Evolutionary conservation across 441 rosid species (phyloP).

Genomic region (Euphorbia corollata): DNA sequence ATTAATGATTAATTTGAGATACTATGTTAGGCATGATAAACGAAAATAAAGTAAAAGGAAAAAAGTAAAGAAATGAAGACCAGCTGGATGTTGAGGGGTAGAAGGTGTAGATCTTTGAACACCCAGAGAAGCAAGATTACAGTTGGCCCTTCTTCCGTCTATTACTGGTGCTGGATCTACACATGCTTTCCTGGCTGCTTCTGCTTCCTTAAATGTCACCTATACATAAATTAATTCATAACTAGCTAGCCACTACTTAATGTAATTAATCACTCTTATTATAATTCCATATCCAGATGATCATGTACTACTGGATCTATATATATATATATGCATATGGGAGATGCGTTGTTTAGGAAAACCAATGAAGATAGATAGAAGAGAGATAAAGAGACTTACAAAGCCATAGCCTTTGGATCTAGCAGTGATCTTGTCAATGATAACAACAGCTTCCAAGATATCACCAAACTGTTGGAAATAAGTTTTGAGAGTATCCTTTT

Average conservation of each 20-base stretch:
- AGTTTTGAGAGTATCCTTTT: slow-evolving; percentile 19
- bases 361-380: too few species aligned
- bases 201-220: slow-evolving; percentile 84
- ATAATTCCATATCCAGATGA: too few species aligned
- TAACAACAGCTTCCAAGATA: slow-evolving; percentile 24
- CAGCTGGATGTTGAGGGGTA: slow-evolving; percentile 41
- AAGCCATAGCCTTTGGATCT: slow-evolving; percentile 28
- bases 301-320: too few species aligned
- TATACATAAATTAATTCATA: slow-evolving; percentile 5
- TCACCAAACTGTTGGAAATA: slow-evolving; percentile 23
- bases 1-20: too few species aligned
- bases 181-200: slow-evolving; percentile 76
- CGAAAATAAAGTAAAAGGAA: not conserved
- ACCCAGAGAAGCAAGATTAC: slow-evolving; percentile 81
- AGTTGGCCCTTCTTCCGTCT: slow-evolving; percentile 77
- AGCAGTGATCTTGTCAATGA: slow-evolving; percentile 21
- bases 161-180: slow-evolving; percentile 74
- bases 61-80: not conserved
- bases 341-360: not conserved
- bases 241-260: not conserved
- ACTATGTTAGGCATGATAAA: not conserved
- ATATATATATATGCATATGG: too few species aligned
- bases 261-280: too few species aligned
- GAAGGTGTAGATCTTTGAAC: slow-evolving; percentile 83
- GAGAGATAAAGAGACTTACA: slow-evolving; percentile 11